These are phyloP conservation scores for Quercus dentata DNA, from an alignment of 306 rosid species.

Conservation along the genomic window DNA sequence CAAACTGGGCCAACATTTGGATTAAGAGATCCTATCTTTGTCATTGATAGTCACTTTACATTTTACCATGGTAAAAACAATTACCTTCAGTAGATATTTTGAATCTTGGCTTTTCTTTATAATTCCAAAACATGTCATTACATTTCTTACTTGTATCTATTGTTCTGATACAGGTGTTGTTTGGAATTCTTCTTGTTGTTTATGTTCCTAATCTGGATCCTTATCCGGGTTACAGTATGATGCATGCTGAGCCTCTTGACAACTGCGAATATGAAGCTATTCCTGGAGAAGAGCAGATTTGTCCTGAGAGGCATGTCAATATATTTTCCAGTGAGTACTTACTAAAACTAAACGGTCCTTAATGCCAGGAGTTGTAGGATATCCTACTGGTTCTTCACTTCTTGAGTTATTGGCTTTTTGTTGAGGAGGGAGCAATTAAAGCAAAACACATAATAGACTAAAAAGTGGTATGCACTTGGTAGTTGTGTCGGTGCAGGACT, in stretches of 20 bases:
- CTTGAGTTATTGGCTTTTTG: neutral
- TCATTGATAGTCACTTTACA: neutral
- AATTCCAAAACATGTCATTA: neutral
- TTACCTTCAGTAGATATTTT: neutral
- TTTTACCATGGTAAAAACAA: neutral
- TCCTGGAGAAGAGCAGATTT: constrained; percentile 63
- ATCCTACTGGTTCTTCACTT: neutral
- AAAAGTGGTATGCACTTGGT: neutral
- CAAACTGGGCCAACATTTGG: neutral
- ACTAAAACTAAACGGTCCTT: neutral
- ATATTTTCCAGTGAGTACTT: constrained; percentile 64
- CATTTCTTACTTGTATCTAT: constrained; percentile 8
- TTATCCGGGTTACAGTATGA: constrained; percentile 43
- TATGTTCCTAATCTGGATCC: constrained; percentile 76
- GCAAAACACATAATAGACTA: neutral
- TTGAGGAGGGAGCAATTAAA: neutral
- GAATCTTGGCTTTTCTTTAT: neutral
- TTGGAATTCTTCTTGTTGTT: constrained; percentile 60
- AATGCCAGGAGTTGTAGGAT: neutral
- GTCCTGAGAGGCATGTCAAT: constrained; percentile 60
- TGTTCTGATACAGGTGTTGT: constrained; percentile 53
- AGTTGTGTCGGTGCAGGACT: neutral
- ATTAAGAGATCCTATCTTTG: neutral
- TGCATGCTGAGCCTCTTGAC: constrained; percentile 45
- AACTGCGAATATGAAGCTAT: constrained; percentile 64